Evolutionary conservation across 805 yeast species (phyloP), one percentile per base, ranked within the genome.

Genomic region (Wickerhamiella alocasiicola): DNA sequence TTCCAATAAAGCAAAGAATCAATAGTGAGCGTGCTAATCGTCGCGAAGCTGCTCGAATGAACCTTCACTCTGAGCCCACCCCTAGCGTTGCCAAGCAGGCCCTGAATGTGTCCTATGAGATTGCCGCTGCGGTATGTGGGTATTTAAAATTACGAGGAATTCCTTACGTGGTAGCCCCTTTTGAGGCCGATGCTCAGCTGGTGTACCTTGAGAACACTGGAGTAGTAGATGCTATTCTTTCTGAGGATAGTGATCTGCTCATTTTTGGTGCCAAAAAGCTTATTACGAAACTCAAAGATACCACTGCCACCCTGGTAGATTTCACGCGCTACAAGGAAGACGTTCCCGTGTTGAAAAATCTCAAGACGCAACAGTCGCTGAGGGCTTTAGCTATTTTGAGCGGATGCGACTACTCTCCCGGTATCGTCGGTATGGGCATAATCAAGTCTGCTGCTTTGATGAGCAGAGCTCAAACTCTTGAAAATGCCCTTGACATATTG

Each of bases 121-220:
- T 91, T 91, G 96, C 95, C 4, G 81, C 81, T 51, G 70, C 83
- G 9, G 67, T 88, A 9, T 84, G 87, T 55, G 80, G 51, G 20
- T 50, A 55, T 18, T 66, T 93, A 46, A 76, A 75, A 49, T 48
- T 56, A 11, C 64, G 69, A 34, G 59, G 61, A 1, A 74, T 91
- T 36, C 70, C 67, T 44, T 88, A 72, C 52, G 72, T 91, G 6
- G 98, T 91, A 6, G 97, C 99, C 0, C 99, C 99, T 0, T 91
- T 84, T 56, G 99, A 91, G 61, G 98, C 98, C 0, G 99, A 91
- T 57, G 80, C 98, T 1, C 98, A 91, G 58, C 74, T 91, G 80
- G 97, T 87, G 7, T 84, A 77, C 52, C 66, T 91, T 31, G 97
- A 88, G 55, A 72, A 74, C 44, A 48, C 61, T 0, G 88, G 88